Percentiles rank a stretch among this genome's conserved stretches.
phyloP scores from a whole-genome alignment of 2,329 filamentous ascomycete species.

The Colletotrichum sp. region DNA sequence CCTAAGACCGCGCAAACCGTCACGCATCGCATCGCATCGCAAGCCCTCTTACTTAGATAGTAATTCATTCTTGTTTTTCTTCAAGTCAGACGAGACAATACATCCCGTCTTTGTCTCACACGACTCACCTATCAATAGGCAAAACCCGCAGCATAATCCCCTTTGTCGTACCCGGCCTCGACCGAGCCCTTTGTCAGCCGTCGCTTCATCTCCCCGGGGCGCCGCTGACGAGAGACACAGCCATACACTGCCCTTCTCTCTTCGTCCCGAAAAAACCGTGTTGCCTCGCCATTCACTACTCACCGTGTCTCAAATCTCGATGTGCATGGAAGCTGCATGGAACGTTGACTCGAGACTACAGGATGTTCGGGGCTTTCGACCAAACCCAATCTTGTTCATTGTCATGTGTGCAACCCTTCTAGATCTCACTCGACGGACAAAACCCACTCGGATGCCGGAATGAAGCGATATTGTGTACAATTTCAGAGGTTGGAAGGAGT shows the following conservation, averaged over 20 bases:
- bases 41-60: background rate
- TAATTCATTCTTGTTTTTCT: background rate
- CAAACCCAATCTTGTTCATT: background rate
- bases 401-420: background rate
- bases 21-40: background rate
- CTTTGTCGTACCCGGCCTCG: background rate
- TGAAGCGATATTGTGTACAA: background rate
- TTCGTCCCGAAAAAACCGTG: background rate
- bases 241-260: background rate
- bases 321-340: background rate
- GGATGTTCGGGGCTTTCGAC: background rate
- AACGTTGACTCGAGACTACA: background rate
- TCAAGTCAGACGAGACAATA: background rate
- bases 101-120: background rate
- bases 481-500: background rate
- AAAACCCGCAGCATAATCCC: background rate
- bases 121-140: background rate
- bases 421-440: background rate
- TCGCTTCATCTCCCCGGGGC: background rate
- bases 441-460: background rate
- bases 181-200: background rate
- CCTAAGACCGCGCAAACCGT: background rate
- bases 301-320: background rate
- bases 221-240: background rate
- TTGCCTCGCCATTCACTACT: background rate